Base-by-base conservation (phyloP, 192 early-diverging fungal species). In the Backusella parvicylindrica region DNA sequence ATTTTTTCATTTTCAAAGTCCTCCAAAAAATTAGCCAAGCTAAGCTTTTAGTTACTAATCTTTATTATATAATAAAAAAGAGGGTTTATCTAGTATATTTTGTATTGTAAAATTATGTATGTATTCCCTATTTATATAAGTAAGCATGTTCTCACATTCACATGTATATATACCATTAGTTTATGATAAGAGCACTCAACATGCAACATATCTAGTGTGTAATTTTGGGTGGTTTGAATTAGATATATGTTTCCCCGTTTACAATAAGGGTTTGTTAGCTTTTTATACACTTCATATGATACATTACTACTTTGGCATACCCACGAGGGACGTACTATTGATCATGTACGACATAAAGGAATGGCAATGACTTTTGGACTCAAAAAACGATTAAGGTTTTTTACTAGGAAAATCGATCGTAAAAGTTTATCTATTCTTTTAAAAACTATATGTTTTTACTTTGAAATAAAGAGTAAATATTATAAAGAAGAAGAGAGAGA, bases 51-150 rank as follows among this genome's bases (percentile, higher is more conserved):
- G 40, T 41, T 41, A 16, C 13, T 41, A 41, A 41, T 47, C n/a
- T 47, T 60, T 60, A 60, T 60, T 60, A 60, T 60, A 60, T 60
- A 60, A 60, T 60, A 56, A 23, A 56, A 23, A 60, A 60, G 26
- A 28, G 53, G 53, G 21, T 60, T 60, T 28, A 28, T 3, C 3
- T 23, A 28, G n/a, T 56, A 56, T 26, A 23, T 56, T 60, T 60
- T 60, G 21, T 60, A 60, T 60, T 60, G 53, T 60, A 28, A 18
- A 47, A n/a, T n/a, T 38, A 7, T 56, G 21, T 26, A 7, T 28
- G 23, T 12, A 28, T 60, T 60, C 23, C 26, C 26, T 60, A 26
- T 60, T 28, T 60, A 60, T 60, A 60, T 60, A 60, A 28, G 28
- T 60, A 12, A 60, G 26, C 13, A 28, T 60, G 53, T 28, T 60